Evolutionary conservation across 768 basidiomycete species (phyloP).

Genomic region (Russula griseocarnosa): DNA sequence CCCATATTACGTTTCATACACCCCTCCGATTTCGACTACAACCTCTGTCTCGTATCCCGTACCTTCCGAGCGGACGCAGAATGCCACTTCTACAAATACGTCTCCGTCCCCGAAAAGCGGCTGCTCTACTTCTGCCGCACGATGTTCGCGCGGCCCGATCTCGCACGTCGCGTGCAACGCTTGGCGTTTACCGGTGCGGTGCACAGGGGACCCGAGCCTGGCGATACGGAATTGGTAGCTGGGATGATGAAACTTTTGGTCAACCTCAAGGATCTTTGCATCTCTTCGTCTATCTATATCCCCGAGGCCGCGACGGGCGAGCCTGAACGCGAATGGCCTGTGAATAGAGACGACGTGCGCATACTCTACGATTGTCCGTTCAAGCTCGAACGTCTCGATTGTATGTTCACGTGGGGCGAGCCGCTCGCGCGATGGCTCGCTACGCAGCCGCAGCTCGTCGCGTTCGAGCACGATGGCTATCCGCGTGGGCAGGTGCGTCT

Average conservation of each 20-base stretch:
- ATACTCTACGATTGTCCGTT: conserved; percentile 18
- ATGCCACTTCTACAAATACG: conserved; percentile 16
- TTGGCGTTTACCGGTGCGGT: conserved; percentile 20
- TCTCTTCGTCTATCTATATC: background rate
- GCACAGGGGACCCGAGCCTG: conserved; percentile 13
- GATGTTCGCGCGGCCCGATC: conserved; percentile 23
- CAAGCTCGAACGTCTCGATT: conserved; percentile 19
- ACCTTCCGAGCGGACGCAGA: conserved; percentile 17
- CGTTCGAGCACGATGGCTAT: conserved; percentile 21
- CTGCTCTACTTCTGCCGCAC: conserved; percentile 22
- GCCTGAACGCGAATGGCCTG: conserved; percentile 14
- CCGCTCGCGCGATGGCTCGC: conserved; percentile 17
- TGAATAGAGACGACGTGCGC: conserved; percentile 10
- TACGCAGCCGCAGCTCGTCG: conserved; percentile 16
- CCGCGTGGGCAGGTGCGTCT: background rate
- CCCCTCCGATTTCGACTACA: conserved; percentile 13
- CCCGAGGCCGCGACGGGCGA: background rate
- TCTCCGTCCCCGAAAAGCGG: conserved; percentile 14
- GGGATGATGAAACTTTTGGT: conserved; percentile 16
- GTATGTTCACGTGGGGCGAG: conserved; percentile 15
- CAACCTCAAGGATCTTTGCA: conserved; percentile 25
- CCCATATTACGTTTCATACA: conserved; percentile 15
- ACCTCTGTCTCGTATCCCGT: conserved; percentile 13
- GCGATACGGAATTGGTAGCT: conserved; percentile 11
- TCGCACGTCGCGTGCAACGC: conserved; percentile 21